Evolutionary conservation across 352 stramenopile genomes (phyloP).

Genomic region (Globisporangium megalacanthum): DNA sequence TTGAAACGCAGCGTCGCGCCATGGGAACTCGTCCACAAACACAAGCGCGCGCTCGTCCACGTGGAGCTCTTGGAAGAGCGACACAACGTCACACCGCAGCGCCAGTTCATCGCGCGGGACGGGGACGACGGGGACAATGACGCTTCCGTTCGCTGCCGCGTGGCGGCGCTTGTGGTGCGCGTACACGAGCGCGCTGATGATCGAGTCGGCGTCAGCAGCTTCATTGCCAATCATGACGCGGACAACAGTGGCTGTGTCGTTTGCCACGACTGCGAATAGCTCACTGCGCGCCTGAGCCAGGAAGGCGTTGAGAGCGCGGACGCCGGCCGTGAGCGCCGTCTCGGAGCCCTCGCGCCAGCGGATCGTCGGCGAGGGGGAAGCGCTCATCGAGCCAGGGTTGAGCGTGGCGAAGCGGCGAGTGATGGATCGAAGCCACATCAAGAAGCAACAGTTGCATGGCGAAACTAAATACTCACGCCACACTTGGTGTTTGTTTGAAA

Average conservation of each 20-base stretch:
- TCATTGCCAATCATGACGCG: constrained; percentile 78
- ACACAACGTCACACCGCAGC: constrained; percentile 64
- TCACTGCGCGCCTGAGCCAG: constrained; percentile 14
- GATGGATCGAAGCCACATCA: too few species aligned
- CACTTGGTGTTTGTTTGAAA: too few species aligned
- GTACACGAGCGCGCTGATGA: constrained; percentile 72
- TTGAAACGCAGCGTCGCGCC: constrained; percentile 20
- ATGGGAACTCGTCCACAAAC: constrained; percentile 79
- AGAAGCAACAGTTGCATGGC: too few species aligned
- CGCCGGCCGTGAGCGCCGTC: constrained; percentile 4
- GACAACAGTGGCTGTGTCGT: constrained; percentile 11
- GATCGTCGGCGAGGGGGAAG: constrained; percentile 4
- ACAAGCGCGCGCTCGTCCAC: constrained; percentile 50
- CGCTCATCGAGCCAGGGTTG: constrained; percentile 5
- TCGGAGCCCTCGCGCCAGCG: constrained; percentile 10
- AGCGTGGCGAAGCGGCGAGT: too few species aligned
- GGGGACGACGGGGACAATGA: constrained; percentile 54
- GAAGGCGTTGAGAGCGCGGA: constrained; percentile 18
- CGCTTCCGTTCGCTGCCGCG: background rate
- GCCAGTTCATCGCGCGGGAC: constrained; percentile 56
- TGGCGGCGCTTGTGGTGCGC: constrained; percentile 35
- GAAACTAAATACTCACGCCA: too few species aligned
- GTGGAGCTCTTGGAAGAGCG: constrained; percentile 45
- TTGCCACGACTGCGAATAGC: constrained; percentile 3
- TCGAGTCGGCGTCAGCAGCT: constrained; percentile 76